Conservation (phyloP, 495 filamentous ascomycete species). For the Tuber melanosporum region DNA sequence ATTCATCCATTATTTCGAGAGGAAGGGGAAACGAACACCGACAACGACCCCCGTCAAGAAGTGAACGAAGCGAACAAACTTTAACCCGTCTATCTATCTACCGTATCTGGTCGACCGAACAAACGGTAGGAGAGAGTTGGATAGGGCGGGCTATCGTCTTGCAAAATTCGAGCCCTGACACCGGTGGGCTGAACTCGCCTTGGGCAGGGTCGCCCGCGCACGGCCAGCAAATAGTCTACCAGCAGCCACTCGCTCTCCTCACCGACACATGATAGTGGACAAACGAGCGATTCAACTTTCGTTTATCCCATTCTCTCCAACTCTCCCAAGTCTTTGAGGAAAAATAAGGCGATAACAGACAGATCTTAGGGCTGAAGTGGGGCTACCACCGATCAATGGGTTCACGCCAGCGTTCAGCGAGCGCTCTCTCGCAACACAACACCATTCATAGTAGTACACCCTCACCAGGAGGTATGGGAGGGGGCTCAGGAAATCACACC, state of each 20-base stretch:
- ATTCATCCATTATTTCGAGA: not conserved
- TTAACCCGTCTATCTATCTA: not conserved
- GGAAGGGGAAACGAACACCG: not conserved
- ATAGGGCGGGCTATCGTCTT: not conserved
- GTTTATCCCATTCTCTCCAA: not conserved
- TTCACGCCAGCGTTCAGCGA: slow-evolving; percentile 41
- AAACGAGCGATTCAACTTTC: not conserved
- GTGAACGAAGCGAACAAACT: not conserved
- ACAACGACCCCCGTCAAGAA: not conserved
- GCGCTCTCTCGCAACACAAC: slow-evolving; percentile 37
- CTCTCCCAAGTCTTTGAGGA: not conserved
- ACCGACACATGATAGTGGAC: slow-evolving; percentile 1
- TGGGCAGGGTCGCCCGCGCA: not conserved
- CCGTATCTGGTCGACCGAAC: not conserved
- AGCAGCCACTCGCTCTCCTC: not conserved
- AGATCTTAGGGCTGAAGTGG: not conserved
- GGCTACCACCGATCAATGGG: slow-evolving; percentile 23
- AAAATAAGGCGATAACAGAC: not conserved
- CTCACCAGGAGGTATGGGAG: slow-evolving; percentile 37
- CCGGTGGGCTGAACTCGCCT: not conserved
- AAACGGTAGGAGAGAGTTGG: not conserved
- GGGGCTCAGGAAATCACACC: slow-evolving; percentile 20
- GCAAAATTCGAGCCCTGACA: not conserved
- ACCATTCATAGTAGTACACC: slow-evolving; percentile 27
- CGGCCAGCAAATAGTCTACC: not conserved